Conservation (phyloP, 139 green algal genomes). For the Micractinium sp. region DNA sequence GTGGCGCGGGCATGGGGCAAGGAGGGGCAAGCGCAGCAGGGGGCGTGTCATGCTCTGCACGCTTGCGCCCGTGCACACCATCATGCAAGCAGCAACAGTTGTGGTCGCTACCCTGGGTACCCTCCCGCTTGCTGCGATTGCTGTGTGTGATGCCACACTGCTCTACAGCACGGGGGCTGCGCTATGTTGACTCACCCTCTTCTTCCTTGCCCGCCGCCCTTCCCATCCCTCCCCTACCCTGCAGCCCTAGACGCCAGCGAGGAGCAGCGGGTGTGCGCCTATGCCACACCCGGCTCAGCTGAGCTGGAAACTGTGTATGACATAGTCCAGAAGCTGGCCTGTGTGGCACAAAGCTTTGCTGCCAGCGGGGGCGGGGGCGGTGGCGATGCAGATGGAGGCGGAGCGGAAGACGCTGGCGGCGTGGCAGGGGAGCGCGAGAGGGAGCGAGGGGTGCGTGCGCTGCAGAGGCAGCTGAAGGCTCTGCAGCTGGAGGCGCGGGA, state of each 20-base stretch:
- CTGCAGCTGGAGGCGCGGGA: conserved; percentile 21
- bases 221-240: not conserved
- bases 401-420: not conserved
- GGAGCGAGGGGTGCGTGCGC: not conserved
- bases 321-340: conserved; percentile 30
- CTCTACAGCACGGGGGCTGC: not conserved
- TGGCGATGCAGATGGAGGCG: not conserved
- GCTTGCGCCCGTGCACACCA: not conserved
- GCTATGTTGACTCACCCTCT: not conserved
- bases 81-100: not conserved
- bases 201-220: not conserved
- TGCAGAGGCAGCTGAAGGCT: conserved; percentile 13
- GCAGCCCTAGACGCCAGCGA: conserved; percentile 25
- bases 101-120: not conserved
- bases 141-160: no score
- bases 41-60: no score
- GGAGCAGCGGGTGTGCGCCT: not conserved
- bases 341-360: conserved; percentile 18
- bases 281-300: not conserved
- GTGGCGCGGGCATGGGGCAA: not conserved
- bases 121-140: not conserved
- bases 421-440: not conserved
- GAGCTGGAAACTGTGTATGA: conserved; percentile 17
- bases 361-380: not conserved
- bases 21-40: no score